Evolutionary conservation across 257 asterid genomes (phyloP), one percentile per base, ranked within the genome.

Genomic region (Coffea canephora): DNA sequence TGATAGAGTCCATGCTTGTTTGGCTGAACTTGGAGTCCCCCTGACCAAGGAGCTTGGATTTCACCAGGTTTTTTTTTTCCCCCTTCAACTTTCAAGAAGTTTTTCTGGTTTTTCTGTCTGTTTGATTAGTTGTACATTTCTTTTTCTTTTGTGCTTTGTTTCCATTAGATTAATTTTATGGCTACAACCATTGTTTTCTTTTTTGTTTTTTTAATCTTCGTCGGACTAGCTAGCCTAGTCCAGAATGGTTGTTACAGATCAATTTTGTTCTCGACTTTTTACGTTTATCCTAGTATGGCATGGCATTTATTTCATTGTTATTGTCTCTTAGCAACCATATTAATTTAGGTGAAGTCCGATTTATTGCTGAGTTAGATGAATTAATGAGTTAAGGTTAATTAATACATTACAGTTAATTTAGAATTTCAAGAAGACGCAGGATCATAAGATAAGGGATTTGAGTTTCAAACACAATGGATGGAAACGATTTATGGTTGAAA

Each of bases 1-100:
- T 75, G 89, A 86, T 71, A 81, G 89, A 71, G 81, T 86, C 45
- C 87, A 86, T 50, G 89, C 89, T 23, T 87, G 88, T 76, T 52
- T 83, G 79, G 78, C 88, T 55, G 88, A 87, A 49, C 75, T 87
- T 48, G 88, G 89, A 57, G 87, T 85, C 27, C 87, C 91, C 1
- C 76, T 87, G 5, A 85, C 85, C 1, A 76, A 80, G 72, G 86
- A 85, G 78, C 62, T 72, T 49, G 89, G 87, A 59, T 87, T 87
- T 85, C 87, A 85, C 66, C 91, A 85, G 84, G 86, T 79, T 54
- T 48, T 10, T 73, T 78, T 27, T 6, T 9, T 3, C 6, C 4
- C 4, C 36, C 6, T 43, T 39, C 27, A 71, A 46, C 2, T 49
- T 48, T 49, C 19, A 23, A 55, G 54, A 9, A 2, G 21, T 41